These are phyloP conservation scores for Podospora anserina DNA, from an alignment of 495 filamentous ascomycete genomes.

Conservation along the genomic window DNA sequence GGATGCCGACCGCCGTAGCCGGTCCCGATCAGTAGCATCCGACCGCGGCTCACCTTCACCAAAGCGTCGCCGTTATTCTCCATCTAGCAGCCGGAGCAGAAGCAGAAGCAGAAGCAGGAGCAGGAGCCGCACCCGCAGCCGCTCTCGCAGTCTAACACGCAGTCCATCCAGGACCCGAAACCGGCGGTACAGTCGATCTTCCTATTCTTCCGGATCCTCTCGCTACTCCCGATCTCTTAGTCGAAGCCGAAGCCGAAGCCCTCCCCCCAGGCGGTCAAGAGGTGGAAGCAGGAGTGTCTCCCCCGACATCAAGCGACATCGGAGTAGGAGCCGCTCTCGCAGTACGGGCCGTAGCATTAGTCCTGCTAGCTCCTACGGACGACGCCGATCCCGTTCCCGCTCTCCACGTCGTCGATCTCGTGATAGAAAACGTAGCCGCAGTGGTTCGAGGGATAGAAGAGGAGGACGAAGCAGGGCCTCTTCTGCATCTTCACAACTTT, in stretches of 20 bases:
- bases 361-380: slow-evolving; percentile 25
- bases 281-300: not conserved
- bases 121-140: slow-evolving; percentile 20
- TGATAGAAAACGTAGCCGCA: slow-evolving; percentile 15
- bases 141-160: slow-evolving; percentile 14
- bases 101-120: slow-evolving; percentile 30
- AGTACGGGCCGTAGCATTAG: slow-evolving; percentile 34
- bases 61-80: slow-evolving; percentile 35
- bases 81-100: slow-evolving; percentile 40
- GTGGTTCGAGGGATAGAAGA: slow-evolving; percentile 16
- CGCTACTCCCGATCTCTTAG: slow-evolving; percentile 40
- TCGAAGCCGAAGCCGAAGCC: slow-evolving; percentile 42
- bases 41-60: slow-evolving; percentile 28
- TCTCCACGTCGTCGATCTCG: slow-evolving; percentile 43
- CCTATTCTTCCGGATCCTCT: slow-evolving; percentile 36
- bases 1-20: slow-evolving; percentile 23
- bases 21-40: slow-evolving; percentile 33
- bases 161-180: slow-evolving; percentile 20
- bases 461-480: slow-evolving; percentile 27
- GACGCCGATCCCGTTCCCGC: slow-evolving; percentile 50
- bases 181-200: slow-evolving; percentile 45
- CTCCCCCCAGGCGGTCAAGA: slow-evolving; percentile 14
- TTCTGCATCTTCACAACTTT: slow-evolving; percentile 51
- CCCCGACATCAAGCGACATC: slow-evolving; percentile 5
- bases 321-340: slow-evolving; percentile 28